Conservation (phyloP, 73 alveolate genomes). For the Paramecium sexaurelia region DNA sequence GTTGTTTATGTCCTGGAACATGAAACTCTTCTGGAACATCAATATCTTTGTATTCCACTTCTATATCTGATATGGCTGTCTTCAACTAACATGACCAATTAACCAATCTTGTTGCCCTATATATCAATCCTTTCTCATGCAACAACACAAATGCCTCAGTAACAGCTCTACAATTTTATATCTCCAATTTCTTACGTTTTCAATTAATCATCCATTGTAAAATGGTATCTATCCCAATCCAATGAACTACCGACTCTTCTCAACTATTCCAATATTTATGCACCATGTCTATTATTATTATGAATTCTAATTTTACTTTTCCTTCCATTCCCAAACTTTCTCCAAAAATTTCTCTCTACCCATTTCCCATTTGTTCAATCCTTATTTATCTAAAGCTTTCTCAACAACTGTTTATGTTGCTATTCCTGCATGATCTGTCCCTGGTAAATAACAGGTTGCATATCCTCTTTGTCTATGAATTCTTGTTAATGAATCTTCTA, state of each 20-base stretch:
- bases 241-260: slow-evolving; percentile 91
- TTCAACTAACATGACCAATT: slow-evolving; percentile 98
- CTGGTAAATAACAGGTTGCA: slow-evolving; percentile 95
- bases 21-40: slow-evolving; percentile 77
- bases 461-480: slow-evolving; percentile 88
- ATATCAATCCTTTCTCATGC: slow-evolving; percentile 95
- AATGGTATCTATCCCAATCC: slow-evolving; percentile 94
- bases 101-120: slow-evolving; percentile 96
- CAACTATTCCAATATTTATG: slow-evolving; percentile 86
- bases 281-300: slow-evolving; percentile 75
- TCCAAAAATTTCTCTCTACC: slow-evolving; percentile 93
- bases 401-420: slow-evolving; percentile 97
- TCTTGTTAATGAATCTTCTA: slow-evolving; percentile 93
- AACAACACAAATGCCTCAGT: slow-evolving; percentile 93
- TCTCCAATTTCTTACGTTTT: not conserved
- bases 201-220: slow-evolving; percentile 89
- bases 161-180: slow-evolving; percentile 80
- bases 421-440: slow-evolving; percentile 98
- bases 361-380: slow-evolving; percentile 86
- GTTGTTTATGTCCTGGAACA: slow-evolving; percentile 93
- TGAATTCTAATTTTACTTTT: slow-evolving; percentile 57
- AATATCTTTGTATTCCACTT: slow-evolving; percentile 88
- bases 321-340: slow-evolving; percentile 97
- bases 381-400: slow-evolving; percentile 86
- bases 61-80: slow-evolving; percentile 98